A percentile compares a stretch with the other conserved stretches of the same genome.
phyloP scores from a whole-genome alignment of 192 early-diverging fungal genomes.

The Allomyces arbusculus region DNA sequence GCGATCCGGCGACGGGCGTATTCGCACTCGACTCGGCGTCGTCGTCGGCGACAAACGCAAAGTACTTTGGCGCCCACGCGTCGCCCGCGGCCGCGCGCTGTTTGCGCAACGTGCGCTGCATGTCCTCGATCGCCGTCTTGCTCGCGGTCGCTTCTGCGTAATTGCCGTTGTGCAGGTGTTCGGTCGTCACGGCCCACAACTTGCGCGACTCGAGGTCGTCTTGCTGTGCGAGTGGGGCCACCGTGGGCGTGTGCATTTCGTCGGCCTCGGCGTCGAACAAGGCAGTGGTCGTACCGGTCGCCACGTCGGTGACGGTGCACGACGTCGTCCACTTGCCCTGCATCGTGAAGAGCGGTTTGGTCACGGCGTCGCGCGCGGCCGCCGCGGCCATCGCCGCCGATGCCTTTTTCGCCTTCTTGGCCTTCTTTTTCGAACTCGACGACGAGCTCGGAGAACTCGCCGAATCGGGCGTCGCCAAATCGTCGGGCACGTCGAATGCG shows the following conservation, averaged over 20 bases:
- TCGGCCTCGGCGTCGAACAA: not conserved
- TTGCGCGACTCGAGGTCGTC: not conserved
- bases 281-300: not conserved
- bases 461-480: not conserved
- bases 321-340: not conserved
- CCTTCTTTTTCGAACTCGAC: not conserved
- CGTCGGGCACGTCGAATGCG: not conserved
- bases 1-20: no score
- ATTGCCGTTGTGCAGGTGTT: not conserved
- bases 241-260: not conserved
- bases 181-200: not conserved
- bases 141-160: not conserved
- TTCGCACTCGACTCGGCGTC: no score
- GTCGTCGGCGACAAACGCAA: not conserved
- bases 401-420: not conserved
- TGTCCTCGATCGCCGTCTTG: not conserved
- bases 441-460: not conserved
- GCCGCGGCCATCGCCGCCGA: not conserved
- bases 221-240: not conserved
- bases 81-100: not conserved
- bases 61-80: not conserved
- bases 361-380: not conserved
- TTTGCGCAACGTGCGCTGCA: not conserved
- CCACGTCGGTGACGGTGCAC: not conserved
- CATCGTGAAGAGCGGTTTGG: not conserved